A percentile compares a stretch with the other conserved stretches of the same genome.
phyloP scores from a whole-genome alignment of 345 rosid genomes.

The Viola odorata region DNA sequence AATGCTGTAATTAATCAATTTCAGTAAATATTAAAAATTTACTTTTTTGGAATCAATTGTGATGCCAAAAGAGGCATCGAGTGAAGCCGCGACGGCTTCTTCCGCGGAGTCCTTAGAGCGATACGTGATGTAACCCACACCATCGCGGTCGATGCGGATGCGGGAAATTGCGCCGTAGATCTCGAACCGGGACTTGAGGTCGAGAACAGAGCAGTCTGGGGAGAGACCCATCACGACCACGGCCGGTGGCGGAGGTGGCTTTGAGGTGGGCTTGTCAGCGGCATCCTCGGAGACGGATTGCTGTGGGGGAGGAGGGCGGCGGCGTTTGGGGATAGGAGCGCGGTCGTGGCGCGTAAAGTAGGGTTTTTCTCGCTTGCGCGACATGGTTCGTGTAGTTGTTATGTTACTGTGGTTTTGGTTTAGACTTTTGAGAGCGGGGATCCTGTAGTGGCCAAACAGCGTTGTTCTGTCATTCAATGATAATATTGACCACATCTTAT shows the following conservation, averaged over 20 bases:
- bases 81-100: constrained; percentile 71
- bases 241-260: constrained; percentile 58
- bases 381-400: too few species aligned
- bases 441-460: too few species aligned
- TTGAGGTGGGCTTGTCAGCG: constrained; percentile 25
- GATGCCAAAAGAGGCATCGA: constrained; percentile 64
- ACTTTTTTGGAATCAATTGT: constrained; percentile 54
- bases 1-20: neutral
- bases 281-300: constrained; percentile 2
- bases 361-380: constrained; percentile 55
- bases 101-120: constrained; percentile 72
- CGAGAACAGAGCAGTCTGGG: constrained; percentile 69
- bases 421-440: too few species aligned
- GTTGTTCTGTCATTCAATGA: too few species aligned
- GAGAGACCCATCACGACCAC: constrained; percentile 55
- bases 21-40: neutral
- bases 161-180: constrained; percentile 86
- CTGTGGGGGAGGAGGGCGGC: constrained; percentile 46
- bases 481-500: too few species aligned
- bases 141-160: constrained; percentile 66
- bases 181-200: constrained; percentile 86
- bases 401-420: too few species aligned
- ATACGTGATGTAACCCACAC: constrained; percentile 49
- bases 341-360: constrained; percentile 39
- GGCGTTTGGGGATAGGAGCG: constrained; percentile 45